Percentiles rank a stretch among this genome's conserved stretches.
These are phyloP conservation scores for Artemisia tridentata DNA, from an alignment of 129 eudicot species.

Conservation along the genomic window DNA sequence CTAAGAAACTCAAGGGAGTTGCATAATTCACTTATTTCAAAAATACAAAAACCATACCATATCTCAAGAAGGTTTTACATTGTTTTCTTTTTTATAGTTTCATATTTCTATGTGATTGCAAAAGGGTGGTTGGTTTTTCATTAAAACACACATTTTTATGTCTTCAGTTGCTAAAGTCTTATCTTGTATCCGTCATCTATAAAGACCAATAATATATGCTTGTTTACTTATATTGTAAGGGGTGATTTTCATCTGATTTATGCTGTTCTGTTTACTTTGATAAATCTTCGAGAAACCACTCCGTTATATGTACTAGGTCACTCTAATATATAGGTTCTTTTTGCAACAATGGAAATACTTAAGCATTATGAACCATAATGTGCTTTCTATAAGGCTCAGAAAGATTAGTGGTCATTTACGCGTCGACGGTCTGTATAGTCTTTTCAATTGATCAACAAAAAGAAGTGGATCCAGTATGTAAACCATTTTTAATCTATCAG, in stretches of 20 bases:
- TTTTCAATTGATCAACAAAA: no score
- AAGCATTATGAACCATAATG: not conserved
- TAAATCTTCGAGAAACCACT: no score
- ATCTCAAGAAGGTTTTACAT: conserved; percentile 21
- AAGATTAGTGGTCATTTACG: not conserved
- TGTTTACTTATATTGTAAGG: not conserved
- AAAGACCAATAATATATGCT: conserved; percentile 30
- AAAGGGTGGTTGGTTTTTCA: conserved; percentile 20
- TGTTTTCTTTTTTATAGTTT: conserved; percentile 19
- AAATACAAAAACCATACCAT: conserved; percentile 20
- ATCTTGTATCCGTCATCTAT: conserved; percentile 6
- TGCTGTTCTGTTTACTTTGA: no score
- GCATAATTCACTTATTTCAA: conserved; percentile 32
- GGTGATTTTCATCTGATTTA: not conserved
- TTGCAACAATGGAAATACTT: conserved; percentile 16
- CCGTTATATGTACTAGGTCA: not conserved
- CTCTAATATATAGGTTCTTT: conserved; percentile 7
- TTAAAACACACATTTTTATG: conserved; percentile 20
- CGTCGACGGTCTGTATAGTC: not conserved
- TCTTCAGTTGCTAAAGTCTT: conserved; percentile 10
- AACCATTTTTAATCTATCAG: no score
- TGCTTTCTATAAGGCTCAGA: not conserved
- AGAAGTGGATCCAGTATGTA: no score
- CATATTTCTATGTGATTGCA: conserved; percentile 22
- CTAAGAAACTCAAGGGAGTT: conserved; percentile 75